phyloP scores from a whole-genome alignment of 2,329 filamentous ascomycete genomes.

The Paraphaeosphaeria sporulosa region DNA sequence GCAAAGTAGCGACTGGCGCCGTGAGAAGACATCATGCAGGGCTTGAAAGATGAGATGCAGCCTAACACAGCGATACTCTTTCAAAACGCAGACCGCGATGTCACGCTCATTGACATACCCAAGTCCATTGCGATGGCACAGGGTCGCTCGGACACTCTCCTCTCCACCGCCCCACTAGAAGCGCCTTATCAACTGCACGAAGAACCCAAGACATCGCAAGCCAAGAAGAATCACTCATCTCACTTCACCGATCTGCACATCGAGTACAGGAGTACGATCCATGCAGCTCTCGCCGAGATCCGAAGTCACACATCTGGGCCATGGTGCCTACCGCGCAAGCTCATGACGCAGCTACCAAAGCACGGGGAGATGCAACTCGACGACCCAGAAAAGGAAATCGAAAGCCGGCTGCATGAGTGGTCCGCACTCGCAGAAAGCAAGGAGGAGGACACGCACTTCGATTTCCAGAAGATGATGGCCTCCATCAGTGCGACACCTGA shows the following conservation, averaged over 20 bases:
- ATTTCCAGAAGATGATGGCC: conserved; percentile 47
- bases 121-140: conserved; percentile 73
- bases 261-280: conserved; percentile 49
- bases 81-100: conserved; percentile 57
- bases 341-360: conserved; percentile 29
- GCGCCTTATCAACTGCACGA: conserved; percentile 60
- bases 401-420: conserved; percentile 40
- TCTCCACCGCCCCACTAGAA: conserved; percentile 56
- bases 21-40: not conserved
- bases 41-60: conserved; percentile 5
- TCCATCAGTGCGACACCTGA: conserved; percentile 35
- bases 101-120: conserved; percentile 73
- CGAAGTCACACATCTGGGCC: conserved; percentile 29
- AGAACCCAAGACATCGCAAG: conserved; percentile 57
- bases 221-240: conserved; percentile 50
- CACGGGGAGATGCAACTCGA: conserved; percentile 21
- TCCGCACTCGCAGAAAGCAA: conserved; percentile 30
- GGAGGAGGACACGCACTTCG: conserved; percentile 33
- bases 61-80: conserved; percentile 57
- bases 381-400: conserved; percentile 39
- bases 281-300: conserved; percentile 49
- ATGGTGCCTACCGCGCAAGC: conserved; percentile 37
- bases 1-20: not conserved
- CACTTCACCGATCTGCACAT: conserved; percentile 40
- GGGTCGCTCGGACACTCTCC: conserved; percentile 54